These are phyloP conservation scores for Zygoascus sp. DNA, from an alignment of 1,139 yeast genomes.

Conservation along the genomic window DNA sequence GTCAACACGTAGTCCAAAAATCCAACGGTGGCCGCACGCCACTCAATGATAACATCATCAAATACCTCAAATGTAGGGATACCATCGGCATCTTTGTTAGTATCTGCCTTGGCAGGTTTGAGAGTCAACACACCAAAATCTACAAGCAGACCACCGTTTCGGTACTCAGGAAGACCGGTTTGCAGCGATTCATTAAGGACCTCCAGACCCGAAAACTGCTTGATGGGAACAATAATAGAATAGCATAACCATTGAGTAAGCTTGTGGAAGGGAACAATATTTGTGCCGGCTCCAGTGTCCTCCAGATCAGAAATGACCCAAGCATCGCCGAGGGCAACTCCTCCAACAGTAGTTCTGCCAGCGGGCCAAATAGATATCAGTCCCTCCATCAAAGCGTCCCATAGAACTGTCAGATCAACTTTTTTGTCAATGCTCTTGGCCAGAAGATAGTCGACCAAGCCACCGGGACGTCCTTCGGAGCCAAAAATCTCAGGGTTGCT, in stretches of 20 bases:
- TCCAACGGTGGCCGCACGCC: conserved; percentile 57
- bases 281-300: conserved; percentile 30
- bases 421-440: conserved; percentile 11
- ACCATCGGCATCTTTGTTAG: conserved; percentile 31
- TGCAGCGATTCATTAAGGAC: conserved; percentile 44
- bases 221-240: conserved; percentile 50
- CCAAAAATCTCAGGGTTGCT: conserved; percentile 43
- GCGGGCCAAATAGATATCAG: conserved; percentile 56
- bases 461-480: conserved; percentile 49
- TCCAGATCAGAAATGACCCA: conserved; percentile 43
- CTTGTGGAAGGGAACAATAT: conserved; percentile 55
- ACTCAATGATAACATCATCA: conserved; percentile 58
- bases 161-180: conserved; percentile 60
- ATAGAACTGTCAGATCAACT: conserved; percentile 32
- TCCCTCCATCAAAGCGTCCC: conserved; percentile 51
- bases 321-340: conserved; percentile 53
- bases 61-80: conserved; percentile 51
- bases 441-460: conserved; percentile 45
- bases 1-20: conserved; percentile 48
- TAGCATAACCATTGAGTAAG: conserved; percentile 61
- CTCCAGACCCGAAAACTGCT: conserved; percentile 39
- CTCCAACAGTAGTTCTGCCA: conserved; percentile 47
- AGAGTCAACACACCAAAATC: conserved; percentile 48
- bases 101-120: conserved; percentile 37
- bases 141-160: conserved; percentile 57